Conservation (phyloP, 2,329 filamentous ascomycete species). For the Diaporthe humulicola region DNA sequence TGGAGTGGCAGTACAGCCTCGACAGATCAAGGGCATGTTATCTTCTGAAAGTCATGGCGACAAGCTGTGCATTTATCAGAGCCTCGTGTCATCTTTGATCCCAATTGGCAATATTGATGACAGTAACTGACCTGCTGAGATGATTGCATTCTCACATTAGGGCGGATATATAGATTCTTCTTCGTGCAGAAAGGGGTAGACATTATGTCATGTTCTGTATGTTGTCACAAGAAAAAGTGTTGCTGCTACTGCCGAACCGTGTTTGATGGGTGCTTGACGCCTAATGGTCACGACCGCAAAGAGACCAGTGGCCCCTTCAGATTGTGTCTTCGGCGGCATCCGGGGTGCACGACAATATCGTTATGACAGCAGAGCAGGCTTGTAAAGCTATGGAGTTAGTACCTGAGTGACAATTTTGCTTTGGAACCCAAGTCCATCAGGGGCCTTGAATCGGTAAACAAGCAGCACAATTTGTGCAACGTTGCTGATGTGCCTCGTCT, state of each 20-base stretch:
- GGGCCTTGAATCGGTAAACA: background rate
- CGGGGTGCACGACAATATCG: background rate
- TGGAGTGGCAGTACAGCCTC: too few relatives aligned
- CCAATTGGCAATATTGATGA: background rate
- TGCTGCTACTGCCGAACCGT: background rate
- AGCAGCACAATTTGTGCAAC: background rate
- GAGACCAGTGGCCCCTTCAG: background rate
- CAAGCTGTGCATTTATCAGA: background rate
- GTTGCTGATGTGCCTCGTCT: background rate
- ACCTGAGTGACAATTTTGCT: background rate
- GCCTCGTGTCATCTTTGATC: background rate
- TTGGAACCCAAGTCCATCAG: background rate
- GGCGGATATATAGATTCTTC: background rate
- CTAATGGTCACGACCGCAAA: background rate
- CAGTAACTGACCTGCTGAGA: background rate
- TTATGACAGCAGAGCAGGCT: background rate
- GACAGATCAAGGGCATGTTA: background rate
- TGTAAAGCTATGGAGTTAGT: background rate
- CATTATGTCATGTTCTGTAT: fast-evolving
- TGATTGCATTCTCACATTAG: too few relatives aligned
- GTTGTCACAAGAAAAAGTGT: background rate
- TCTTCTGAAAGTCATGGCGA: background rate
- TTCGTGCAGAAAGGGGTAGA: background rate
- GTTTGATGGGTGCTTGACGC: background rate
- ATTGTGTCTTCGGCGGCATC: too few relatives aligned